phyloP scores from a whole-genome alignment of 2,329 filamentous ascomycete genomes.

The Claviceps arundinis region DNA sequence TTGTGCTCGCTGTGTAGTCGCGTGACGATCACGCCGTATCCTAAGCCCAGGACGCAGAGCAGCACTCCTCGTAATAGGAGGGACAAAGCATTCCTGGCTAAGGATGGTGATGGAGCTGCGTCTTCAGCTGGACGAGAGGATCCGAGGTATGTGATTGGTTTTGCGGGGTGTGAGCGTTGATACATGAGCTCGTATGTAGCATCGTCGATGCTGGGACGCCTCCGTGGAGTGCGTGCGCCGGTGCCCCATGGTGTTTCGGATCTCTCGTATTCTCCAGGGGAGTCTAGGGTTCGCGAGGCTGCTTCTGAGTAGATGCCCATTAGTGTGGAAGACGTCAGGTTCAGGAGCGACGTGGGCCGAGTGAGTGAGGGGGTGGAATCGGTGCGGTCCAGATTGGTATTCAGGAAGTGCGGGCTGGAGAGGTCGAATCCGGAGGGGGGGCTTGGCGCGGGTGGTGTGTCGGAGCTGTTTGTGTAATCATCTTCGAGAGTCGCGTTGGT shows the following conservation, averaged over 20 bases:
- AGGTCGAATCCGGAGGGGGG: conserved; percentile 14
- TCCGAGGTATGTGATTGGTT: conserved; percentile 23
- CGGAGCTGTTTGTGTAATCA: conserved; percentile 16
- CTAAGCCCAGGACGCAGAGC: conserved; percentile 66
- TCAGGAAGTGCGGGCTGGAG: conserved; percentile 21
- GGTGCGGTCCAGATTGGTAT: conserved; percentile 30
- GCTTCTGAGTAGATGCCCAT: conserved; percentile 78
- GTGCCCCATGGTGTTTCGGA: conserved; percentile 64
- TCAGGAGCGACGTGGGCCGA: conserved; percentile 66
- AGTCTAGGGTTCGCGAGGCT: conserved; percentile 36
- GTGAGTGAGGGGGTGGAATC: conserved; percentile 32
- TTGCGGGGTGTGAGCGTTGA: conserved; percentile 22
- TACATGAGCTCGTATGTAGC: conserved; percentile 30
- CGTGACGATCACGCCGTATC: conserved; percentile 71
- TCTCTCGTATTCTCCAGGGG: conserved; percentile 34
- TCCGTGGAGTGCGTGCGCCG: conserved; percentile 55
- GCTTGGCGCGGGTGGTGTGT: conserved; percentile 11
- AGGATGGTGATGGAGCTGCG: conserved; percentile 13
- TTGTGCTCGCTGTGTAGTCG: conserved; percentile 60
- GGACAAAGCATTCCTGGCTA: conserved; percentile 25
- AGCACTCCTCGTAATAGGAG: conserved; percentile 45
- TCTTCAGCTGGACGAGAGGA: conserved; percentile 9
- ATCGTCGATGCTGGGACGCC: conserved; percentile 29
- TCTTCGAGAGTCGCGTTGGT: conserved; percentile 30
- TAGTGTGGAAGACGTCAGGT: conserved; percentile 79